Base-by-base conservation (phyloP, 768 basidiomycete genomes). In the Psilocybe cyanescens region DNA sequence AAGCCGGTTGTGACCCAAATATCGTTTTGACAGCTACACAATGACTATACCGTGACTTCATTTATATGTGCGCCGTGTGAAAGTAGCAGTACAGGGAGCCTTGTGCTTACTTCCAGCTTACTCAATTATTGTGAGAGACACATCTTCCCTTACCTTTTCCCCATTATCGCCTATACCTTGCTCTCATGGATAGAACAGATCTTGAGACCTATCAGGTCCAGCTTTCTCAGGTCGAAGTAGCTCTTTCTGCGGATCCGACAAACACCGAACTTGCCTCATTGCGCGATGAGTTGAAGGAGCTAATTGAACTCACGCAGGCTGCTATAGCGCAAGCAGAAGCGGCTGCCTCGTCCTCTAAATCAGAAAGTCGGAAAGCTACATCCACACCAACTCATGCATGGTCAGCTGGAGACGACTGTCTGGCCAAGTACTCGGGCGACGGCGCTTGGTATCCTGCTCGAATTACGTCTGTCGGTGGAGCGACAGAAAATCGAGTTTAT, bases 151-250 rank as follows among this genome's bases (percentile, higher is more conserved):
- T 28, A 63, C 50, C 59, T 53, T 28, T 51, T 59, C 24, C 58
- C 53, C 55, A 41, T 47, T 52, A 48, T 45, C 24, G 35, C 45
- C 52, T 56, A n/a, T 24, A 51, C 4, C 37, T 51, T 56, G 8
- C 30, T 8, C 16, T 30, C 52, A 84, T 85, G 82, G 82, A 92
- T 72, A 86, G 85, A 68, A 79, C 84, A 60, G 94, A 95, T 74
- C 85, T 95, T 60, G 94, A 95, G 75, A 92, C 91, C 1, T 95
- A 94, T 71, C 91, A 95, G 78, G 90, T 91, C 9, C 92, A 94
- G 72, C 88, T 94, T 61, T 86, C 89, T n/a, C 92, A 95, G 72
- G 93, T 95, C 62, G 91, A 95, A 73, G 76, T 86, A 57, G 90
- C 92, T 17, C 87, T 96, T 50, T 79, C 85, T 52, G 74, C 86